Evolutionary conservation across 2,329 filamentous ascomycete species (phyloP), one percentile per base, ranked within the genome.

Genomic region (Aspergillus flavus): DNA sequence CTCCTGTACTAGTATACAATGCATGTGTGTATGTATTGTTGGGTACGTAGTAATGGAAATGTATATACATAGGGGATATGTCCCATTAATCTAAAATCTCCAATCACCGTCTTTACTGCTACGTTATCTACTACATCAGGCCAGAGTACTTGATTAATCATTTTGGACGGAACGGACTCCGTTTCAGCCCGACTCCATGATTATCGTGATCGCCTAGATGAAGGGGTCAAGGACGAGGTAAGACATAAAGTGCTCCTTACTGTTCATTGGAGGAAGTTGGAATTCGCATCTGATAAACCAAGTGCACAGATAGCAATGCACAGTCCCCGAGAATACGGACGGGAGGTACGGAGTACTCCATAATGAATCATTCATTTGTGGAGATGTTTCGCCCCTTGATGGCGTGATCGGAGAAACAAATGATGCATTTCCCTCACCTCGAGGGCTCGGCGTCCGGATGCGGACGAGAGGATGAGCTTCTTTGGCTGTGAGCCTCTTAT

Each of bases 381-480:
- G 34, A 53, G 46, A 32, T 11, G 30, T 59, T 23, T 23, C 4
- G 34, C 54, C 55, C 61, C 48, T 61, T 61, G 66, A 68, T 68
- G 64, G 60, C 66, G 66, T 68, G 66, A 61, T 67, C 61, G 41
- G 59, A 34, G 56, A 58, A 41, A 14, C 21, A 10, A 23, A 68
- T 66, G 61, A 59, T 64, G 61, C 50, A n/a, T 53, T 59, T 21
- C 39, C 21, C 21, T 16, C 43, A n/a, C 21, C 2, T 57, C 39
- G 34, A 57, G 41, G n/a, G 16, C 26, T 34, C 43, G 43, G 45
- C 39, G 34, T 34, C 56, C 46, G 48, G 19, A 48, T 59, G 6
- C 39, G 34, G 36, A n/a, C 21, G 21, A 21, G 3, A 41, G 6
- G 19, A 19, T 41, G 39, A 41, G 19, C 39, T 19, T n/a, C 39